Base-by-base conservation (phyloP, 1,284 basidiomycete species). In the Phlebopus sp. region DNA sequence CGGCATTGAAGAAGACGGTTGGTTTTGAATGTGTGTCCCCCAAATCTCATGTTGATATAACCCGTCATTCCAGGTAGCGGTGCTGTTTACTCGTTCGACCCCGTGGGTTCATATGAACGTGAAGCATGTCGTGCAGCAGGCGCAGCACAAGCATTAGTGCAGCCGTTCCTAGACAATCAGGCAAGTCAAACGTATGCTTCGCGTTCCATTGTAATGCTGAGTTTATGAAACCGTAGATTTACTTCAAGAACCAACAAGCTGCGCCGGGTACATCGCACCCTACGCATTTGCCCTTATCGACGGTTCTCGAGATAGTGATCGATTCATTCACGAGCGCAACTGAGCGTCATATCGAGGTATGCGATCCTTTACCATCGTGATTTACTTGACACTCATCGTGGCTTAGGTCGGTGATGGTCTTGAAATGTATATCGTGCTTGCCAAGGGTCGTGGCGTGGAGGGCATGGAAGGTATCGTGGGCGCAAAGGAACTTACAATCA, bases 161-260 rank as follows among this genome's bases (percentile, higher is more conserved):
- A 97, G 65, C 94, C 94, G 4, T 96, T 97, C 82, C 75, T 97
- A 62, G 94, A 97, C 70, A 97, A 95, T 69, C 93, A 96, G 81
- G 92, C 87, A 64, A 71, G 79, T 55, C 42, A 21, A n/a, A 36
- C 73, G 75, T 23, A 78, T 65, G 68, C 74, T 62, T 60, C 58
- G 62, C 71, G 66, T 63, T 56, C 50, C 53, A 44, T 19, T 23
- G 36, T 44, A 13, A 39, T 31, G 27, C 37, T 55, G 41, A 53
- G 42, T 17, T 31, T 7, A 11, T 2, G 25, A 21, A 25, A 13
- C 42, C 53, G 34, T 62, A 97, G 93, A 92, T 97, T 62, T 95
- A 96, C 78, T 95, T 93, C 76, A 92, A 91, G 80, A 97, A 97
- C 69, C 93, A 96, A 70, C 74, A 69, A 53, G 76, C 84, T 55